Percentiles rank a stretch among this genome's conserved stretches.
Evolutionary conservation across 768 basidiomycete genomes (phyloP).

Genomic region (Tulasnella calospora): DNA sequence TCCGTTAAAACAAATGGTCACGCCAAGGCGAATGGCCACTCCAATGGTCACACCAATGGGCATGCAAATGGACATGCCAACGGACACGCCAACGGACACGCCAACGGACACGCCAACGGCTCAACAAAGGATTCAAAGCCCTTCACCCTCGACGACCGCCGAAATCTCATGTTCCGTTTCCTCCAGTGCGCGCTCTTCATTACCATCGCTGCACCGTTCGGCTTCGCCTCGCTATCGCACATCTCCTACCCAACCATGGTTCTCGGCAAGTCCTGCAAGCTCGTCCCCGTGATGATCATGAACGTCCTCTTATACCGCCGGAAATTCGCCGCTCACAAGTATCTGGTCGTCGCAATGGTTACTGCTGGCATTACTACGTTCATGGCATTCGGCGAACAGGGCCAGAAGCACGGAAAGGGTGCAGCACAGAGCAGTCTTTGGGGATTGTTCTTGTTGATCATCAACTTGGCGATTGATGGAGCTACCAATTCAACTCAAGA

Average conservation of each 20-base stretch:
- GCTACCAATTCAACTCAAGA: constrained; percentile 95
- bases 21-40: constrained; percentile 35
- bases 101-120: constrained; percentile 35
- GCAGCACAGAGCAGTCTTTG: constrained; percentile 44
- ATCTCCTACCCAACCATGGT: constrained; percentile 99
- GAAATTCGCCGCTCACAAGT: constrained; percentile 88
- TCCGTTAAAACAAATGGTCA: constrained; percentile 31
- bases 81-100: constrained; percentile 37
- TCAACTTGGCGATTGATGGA: constrained; percentile 89
- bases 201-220: constrained; percentile 88
- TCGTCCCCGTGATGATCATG: constrained; percentile 97
- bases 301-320: constrained; percentile 93
- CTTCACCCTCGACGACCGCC: constrained; percentile 33
- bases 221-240: constrained; percentile 89
- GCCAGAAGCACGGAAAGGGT: constrained; percentile 39
- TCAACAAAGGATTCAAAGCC: constrained; percentile 37
- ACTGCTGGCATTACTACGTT: constrained; percentile 87
- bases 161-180: constrained; percentile 59
- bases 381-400: constrained; percentile 75
- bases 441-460: constrained; percentile 52
- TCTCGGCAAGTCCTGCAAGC: constrained; percentile 97
- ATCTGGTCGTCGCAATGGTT: constrained; percentile 89
- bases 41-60: constrained; percentile 43
- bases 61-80: constrained; percentile 31
- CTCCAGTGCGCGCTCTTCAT: constrained; percentile 83